Evolutionary conservation across 441 rosid species (phyloP), one percentile per base, ranked within the genome.

Genomic region (Croton setiger): DNA sequence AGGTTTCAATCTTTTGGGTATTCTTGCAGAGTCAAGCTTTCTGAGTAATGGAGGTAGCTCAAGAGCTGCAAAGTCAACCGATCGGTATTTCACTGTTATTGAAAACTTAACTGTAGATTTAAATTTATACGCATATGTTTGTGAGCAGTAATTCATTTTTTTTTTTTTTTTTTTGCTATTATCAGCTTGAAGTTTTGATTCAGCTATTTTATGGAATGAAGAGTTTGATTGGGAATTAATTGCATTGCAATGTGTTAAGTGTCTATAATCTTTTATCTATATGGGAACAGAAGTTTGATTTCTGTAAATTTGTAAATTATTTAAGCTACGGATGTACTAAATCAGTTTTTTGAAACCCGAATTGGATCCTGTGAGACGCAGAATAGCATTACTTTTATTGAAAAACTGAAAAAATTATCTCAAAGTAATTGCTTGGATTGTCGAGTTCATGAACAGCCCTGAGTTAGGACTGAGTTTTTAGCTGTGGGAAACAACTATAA

Each of bases 41-140:
- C 31, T 51, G 43, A 59, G 60, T 33, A 64, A 87, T 89, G 96
- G 88, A 79, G 76, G 88, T 72, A 63, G 79, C 81, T 70, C 60
- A 75, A 68, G 84, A 82, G 76, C 73, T 78, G 72, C 85, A 72
- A 71, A 79, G 72, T 77, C 84, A 75, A 74, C 61, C 79, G 31
- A 74, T 53, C 20, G 89, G 91, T 88, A 57, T 64, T 35, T 68
- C 37, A n/a, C 60, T 36, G 53, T 63, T 31, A 18, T 37, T 35
- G 1, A 27, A 15, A 36, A 11, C 35, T 63, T 63, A 12, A 45
- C 44, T 44, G 20, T 31, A 44, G 35, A 7, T 52, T 17, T 41
- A 20, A 11, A 43, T 4, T 11, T 43, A 61, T 43, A 9, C 12
- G 37, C 37, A 43, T 6, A 44, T 13, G 13, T 21, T 9, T 43